A percentile compares a stretch with the other conserved stretches of the same genome.
These are phyloP conservation scores for Uronychia setigera DNA, from an alignment of 73 alveolate species.

Conservation along the genomic window DNA sequence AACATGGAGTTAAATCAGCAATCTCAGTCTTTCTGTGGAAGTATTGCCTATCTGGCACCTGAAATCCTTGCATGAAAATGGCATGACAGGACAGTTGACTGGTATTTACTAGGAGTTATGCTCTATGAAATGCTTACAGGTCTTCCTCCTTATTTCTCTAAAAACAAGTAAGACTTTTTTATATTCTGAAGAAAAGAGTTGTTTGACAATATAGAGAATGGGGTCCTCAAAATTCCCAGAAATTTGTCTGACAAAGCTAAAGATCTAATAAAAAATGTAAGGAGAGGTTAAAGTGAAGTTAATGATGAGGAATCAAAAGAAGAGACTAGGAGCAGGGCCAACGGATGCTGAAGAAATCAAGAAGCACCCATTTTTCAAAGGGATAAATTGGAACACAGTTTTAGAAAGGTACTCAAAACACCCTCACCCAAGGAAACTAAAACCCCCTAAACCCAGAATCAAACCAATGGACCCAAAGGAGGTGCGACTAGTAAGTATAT, in stretches of 20 bases:
- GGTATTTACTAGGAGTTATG: slow-evolving; percentile 80
- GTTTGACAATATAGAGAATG: slow-evolving; percentile 84
- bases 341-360: slow-evolving; percentile 89
- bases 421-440: slow-evolving; percentile 66
- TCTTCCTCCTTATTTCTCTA: slow-evolving; percentile 74
- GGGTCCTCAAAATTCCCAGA: slow-evolving; percentile 76
- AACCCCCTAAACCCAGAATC: background rate
- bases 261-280: slow-evolving; percentile 27
- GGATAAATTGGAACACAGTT: slow-evolving; percentile 88
- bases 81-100: slow-evolving; percentile 87
- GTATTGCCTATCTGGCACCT: slow-evolving; percentile 95
- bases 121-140: slow-evolving; percentile 73
- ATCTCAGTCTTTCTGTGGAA: slow-evolving; percentile 89
- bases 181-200: slow-evolving; percentile 63
- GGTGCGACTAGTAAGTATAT: too few species aligned
- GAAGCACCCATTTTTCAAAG: slow-evolving; percentile 88
- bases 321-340: slow-evolving; percentile 87
- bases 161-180: slow-evolving; percentile 51
- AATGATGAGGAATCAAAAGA: slow-evolving; percentile 66
- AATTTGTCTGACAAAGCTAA: slow-evolving; percentile 56
- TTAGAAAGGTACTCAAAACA: slow-evolving; percentile 57
- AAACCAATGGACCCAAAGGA: too few species aligned
- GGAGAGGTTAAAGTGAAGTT: slow-evolving; percentile 10
- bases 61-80: slow-evolving; percentile 84
- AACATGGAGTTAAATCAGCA: slow-evolving; percentile 57